A percentile compares a stretch with the other conserved stretches of the same genome.
phyloP scores from a whole-genome alignment of 371 early-diverging fungal genomes.

The Catenaria anguillulae region DNA sequence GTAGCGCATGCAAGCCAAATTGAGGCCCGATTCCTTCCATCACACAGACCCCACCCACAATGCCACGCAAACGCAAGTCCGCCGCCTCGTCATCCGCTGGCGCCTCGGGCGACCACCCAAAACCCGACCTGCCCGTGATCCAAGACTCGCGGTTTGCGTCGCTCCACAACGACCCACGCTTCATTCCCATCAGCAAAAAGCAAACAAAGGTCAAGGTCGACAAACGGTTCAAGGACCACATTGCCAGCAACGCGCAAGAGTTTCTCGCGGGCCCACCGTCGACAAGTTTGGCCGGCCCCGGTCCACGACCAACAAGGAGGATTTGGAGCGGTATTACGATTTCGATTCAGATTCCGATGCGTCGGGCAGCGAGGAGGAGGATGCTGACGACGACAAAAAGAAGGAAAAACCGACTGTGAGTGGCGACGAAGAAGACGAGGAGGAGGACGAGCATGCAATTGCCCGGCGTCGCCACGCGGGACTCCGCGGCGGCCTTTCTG shows the following conservation, averaged over 20 bases:
- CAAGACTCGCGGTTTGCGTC: constrained; percentile 67
- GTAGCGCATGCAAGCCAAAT: too few species aligned
- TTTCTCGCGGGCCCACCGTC: constrained; percentile 38
- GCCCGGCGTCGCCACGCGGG: not conserved
- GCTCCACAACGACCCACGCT: constrained; percentile 78
- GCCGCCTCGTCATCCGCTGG: too few species aligned
- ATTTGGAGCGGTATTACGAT: constrained; percentile 28
- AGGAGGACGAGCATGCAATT: constrained; percentile 17
- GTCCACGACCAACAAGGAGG: constrained; percentile 11
- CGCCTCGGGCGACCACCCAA: too few species aligned
- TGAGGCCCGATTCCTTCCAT: too few species aligned
- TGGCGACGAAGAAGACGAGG: constrained; percentile 33
- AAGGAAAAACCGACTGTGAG: constrained; percentile 39
- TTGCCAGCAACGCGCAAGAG: not conserved
- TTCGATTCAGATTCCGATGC: constrained; percentile 46
- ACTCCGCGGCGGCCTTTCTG: not conserved
- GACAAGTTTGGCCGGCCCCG: constrained; percentile 74
- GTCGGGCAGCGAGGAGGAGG: constrained; percentile 33
- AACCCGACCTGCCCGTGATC: constrained; percentile 31
- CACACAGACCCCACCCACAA: too few species aligned
- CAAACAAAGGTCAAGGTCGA: constrained; percentile 78
- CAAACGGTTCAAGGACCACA: constrained; percentile 48
- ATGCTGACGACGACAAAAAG: constrained; percentile 28
- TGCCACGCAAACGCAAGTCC: too few species aligned
- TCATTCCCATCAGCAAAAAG: constrained; percentile 59